Base-by-base conservation (phyloP, 2,329 filamentous ascomycete species). In the Pseudogymnoascus sp. region DNA sequence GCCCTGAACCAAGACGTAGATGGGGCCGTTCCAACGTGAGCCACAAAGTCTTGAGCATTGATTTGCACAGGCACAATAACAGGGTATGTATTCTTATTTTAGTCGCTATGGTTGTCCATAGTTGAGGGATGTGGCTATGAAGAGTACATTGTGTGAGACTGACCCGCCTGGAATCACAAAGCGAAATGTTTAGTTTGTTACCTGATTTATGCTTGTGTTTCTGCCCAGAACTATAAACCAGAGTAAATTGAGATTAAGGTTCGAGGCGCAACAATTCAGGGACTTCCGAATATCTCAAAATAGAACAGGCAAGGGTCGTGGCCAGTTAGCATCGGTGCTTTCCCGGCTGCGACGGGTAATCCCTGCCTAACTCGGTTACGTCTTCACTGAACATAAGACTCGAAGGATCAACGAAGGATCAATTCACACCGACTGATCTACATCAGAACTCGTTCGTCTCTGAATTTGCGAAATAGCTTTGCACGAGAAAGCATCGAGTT, bases 171-270 rank as follows among this genome's bases (percentile, higher is more conserved):
- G 33, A 55, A 33, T 33, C 29, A 17, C 29, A 17, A 10, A 51
- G 13, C 3, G 7, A 12, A 12, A 31, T 8, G 7, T 31, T 51
- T 51, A 51, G 48, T 33, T 17, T 55, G 15, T 7, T 55, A 8
- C 15, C n/a, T 55, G 44, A 33, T 17, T 33, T 55, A 21, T 8
- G 41, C 27, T 25, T 27, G n/a, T 55, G 48, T 33, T 33, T 31
- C 13, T 51, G 27, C 10, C 6, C 27, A n/a, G 44, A 51, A 29
- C 12, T n/a, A 17, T n/a, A 17, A 17, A n/a, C 48, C 48, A 10
- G 27, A 51, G 44, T n/a, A 55, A 55, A 55, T 55, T 17, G 29
- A 33, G 17, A 55, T 55, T 55, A 55, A 55, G 48, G 48, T 55
- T 55, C 48, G 48, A 55, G 27, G 44, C 44, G 27, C 27, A 51